Evolutionary conservation across 148 eudicot species (phyloP), one percentile per base, ranked within the genome.

Genomic region (Rhododendron vialii): DNA sequence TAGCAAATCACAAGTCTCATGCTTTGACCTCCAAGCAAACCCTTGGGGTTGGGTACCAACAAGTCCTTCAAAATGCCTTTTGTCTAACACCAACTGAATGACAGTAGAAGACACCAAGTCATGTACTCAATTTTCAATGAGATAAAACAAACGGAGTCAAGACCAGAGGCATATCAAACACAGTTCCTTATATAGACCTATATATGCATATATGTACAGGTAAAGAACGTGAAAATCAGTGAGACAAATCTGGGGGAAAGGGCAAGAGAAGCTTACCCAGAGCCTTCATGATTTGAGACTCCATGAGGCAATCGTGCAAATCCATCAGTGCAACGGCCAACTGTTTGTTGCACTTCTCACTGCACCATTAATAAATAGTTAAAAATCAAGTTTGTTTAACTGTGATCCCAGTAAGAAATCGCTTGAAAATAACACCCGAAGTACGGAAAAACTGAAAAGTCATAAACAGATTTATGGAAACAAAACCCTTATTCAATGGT

Each of bases 251-350:
- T 14, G 10, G 28, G 53, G 33, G 7, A 14, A 3, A 0, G 0
- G n/a, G 33, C 6, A 24, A 59, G 22, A 14, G 3, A 5, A 82
- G 15, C 24, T 6, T 83, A 96, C 99, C 98, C 7, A 96, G 88
- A 75, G 88, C 91, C 92, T 89, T 92, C 90, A 92, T 92, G 84
- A 94, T 92, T 87, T 91, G 94, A 55, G 98, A 98, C 30, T 95
- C 98, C 83, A 91, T 90, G 45, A 93, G 89, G 80, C 99, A 96
- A 73, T 85, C 89, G 61, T 96, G 99, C 93, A 93, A 91, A 87
- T 91, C 94, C 38, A 96, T 94, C n/a, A 96, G 90, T 1, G 94
- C 98, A 33, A 95, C 95, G 1, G 99, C 90, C 11, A 96, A 28
- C 36, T 69, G 75, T 69, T 30, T 69, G 36, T 69, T 69, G 75